Conservation (phyloP, 352 stramenopile genomes). For the Thalassiosira livingstoniorum region DNA sequence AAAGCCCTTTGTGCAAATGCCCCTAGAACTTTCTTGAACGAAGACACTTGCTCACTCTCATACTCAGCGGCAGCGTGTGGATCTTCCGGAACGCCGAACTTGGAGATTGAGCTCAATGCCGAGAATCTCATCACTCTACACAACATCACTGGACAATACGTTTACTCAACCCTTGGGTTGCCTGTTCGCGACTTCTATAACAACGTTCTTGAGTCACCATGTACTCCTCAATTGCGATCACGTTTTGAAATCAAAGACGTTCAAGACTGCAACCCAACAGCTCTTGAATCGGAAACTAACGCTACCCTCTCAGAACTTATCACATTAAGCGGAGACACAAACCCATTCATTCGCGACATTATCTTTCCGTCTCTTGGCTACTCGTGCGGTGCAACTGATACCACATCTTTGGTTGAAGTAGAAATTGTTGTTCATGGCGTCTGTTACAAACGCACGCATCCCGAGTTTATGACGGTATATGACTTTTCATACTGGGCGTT, state of each 20-base stretch:
- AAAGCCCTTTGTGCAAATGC: constrained; percentile 65
- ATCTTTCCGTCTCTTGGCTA: constrained; percentile 52
- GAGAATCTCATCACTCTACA: constrained; percentile 50
- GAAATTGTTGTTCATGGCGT: constrained; percentile 53
- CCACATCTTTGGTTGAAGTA: constrained; percentile 34
- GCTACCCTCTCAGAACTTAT: constrained; percentile 51
- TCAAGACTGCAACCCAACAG: constrained; percentile 42
- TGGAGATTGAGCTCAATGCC: constrained; percentile 58
- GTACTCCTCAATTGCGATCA: constrained; percentile 50
- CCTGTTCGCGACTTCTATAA: constrained; percentile 42
- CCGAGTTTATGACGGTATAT: constrained; percentile 63
- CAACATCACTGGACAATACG: constrained; percentile 60
- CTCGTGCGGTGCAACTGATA: constrained; percentile 28
- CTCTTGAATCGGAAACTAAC: constrained; percentile 49
- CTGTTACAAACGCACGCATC: constrained; percentile 66
- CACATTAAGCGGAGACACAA: constrained; percentile 43
- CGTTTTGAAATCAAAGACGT: constrained; percentile 60
- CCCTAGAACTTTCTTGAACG: constrained; percentile 65
- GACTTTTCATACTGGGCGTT: constrained; percentile 75
- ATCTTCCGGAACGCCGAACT: constrained; percentile 36
- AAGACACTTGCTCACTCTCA: constrained; percentile 64
- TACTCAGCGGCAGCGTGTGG: constrained; percentile 49
- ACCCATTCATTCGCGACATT: constrained; percentile 63
- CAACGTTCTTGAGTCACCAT: constrained; percentile 49
- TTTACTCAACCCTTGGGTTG: constrained; percentile 63